A percentile compares a stretch with the other conserved stretches of the same genome.
Evolutionary conservation across 164 flowering plant genomes (phyloP).

Genomic region (Nelumbo lutea): DNA sequence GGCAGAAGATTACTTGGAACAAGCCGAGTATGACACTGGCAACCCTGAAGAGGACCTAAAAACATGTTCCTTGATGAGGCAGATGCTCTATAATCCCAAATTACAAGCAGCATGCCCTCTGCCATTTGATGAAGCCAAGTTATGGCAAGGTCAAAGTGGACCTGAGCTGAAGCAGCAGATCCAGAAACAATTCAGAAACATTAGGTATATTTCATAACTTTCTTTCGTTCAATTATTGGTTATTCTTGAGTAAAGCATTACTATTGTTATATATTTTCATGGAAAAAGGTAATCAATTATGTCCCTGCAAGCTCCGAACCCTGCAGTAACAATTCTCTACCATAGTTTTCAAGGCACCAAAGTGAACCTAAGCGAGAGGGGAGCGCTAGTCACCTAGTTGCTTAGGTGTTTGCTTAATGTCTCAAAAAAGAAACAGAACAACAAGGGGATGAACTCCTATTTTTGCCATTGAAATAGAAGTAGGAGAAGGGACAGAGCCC

Average conservation of each 20-base stretch:
- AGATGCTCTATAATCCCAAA: conserved; percentile 65
- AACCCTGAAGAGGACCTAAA: conserved; percentile 78
- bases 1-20: conserved; percentile 89
- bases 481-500: too few relatives aligned
- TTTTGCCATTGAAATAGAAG: too few relatives aligned
- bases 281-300: not conserved
- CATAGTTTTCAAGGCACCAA: too few relatives aligned
- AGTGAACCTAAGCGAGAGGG: too few relatives aligned
- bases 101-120: conserved; percentile 85
- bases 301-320: too few relatives aligned
- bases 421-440: too few relatives aligned
- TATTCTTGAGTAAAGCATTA: not conserved
- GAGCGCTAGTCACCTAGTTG: too few relatives aligned
- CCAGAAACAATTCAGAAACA: conserved; percentile 87
- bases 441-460: too few relatives aligned
- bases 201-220: conserved; percentile 51
- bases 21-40: conserved; percentile 91
- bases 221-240: not conserved
- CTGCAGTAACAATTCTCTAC: too few relatives aligned
- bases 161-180: conserved; percentile 83
- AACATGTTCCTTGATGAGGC: conserved; percentile 71
- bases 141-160: conserved; percentile 95
- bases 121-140: conserved; percentile 96
- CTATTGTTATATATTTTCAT: not conserved
- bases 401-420: too few relatives aligned